Percentiles rank a stretch among this genome's conserved stretches.
phyloP scores from a whole-genome alignment of 768 basidiomycete genomes.

The Lactifluus subvellereus region DNA sequence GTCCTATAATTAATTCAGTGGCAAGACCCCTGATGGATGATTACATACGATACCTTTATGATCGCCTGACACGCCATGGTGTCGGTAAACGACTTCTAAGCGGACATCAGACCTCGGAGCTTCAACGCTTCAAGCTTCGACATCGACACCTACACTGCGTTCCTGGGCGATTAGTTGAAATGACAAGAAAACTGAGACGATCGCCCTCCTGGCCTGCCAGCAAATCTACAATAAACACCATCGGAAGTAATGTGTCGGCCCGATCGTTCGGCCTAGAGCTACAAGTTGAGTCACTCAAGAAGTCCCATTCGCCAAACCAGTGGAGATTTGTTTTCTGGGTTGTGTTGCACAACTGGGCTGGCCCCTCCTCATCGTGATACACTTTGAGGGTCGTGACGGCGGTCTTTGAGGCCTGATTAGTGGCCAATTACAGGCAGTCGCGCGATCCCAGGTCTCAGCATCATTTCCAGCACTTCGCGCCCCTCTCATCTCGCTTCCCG shows the following conservation, averaged over 20 bases:
- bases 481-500: not conserved
- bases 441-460: conserved; percentile 4
- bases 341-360: not conserved
- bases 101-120: not conserved
- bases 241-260: not conserved
- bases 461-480: not conserved
- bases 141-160: not conserved
- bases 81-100: not conserved
- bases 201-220: not conserved
- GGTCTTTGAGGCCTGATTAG: not conserved
- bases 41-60: not conserved
- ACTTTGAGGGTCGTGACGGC: not conserved
- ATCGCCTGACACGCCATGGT: not conserved
- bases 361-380: not conserved
- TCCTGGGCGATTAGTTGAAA: conserved; percentile 3
- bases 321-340: not conserved
- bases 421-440: not conserved
- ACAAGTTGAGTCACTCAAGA: not conserved
- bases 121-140: not conserved
- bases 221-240: not conserved
- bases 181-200: not conserved
- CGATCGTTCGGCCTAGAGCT: not conserved
- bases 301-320: not conserved
- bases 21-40: not conserved
- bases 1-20: not conserved